Percentiles rank a stretch among this genome's conserved stretches.
Conservation (phyloP, 2,329 filamentous ascomycete genomes). For the Stemphylium beticola region DNA sequence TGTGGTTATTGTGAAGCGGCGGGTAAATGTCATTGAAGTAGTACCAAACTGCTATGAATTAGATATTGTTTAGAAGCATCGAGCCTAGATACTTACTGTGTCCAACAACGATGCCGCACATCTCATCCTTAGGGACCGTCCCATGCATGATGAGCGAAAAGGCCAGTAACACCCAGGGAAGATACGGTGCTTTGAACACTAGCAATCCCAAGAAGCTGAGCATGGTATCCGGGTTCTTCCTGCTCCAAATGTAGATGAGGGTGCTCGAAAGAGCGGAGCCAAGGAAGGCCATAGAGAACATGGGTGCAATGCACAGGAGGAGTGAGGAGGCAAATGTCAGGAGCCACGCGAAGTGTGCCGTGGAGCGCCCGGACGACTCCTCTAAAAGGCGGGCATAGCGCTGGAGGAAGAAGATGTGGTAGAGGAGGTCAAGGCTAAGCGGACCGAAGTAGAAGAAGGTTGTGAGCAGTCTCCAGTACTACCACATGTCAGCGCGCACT, state of each 20-base stretch:
- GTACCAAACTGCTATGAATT: constrained; percentile 73
- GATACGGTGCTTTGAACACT: constrained; percentile 90
- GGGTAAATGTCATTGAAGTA: constrained; percentile 98
- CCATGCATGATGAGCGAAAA: constrained; percentile 93
- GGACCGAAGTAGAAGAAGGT: constrained; percentile 98
- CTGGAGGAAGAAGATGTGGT: constrained; percentile 98
- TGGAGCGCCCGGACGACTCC: constrained; percentile 88
- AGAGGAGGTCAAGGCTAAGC: constrained; percentile 89
- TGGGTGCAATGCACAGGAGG: constrained; percentile 80
- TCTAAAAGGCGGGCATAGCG: constrained; percentile 94
- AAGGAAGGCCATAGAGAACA: constrained; percentile 90
- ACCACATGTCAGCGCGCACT: constrained; percentile 11
- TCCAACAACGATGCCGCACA: constrained; percentile 91
- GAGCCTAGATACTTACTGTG: constrained; percentile 61
- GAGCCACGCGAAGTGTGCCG: constrained; percentile 94
- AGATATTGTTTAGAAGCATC: not conserved
- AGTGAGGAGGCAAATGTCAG: constrained; percentile 82
- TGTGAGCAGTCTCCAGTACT: constrained; percentile 97
- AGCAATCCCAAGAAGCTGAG: constrained; percentile 85
- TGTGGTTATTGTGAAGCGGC: constrained; percentile 80
- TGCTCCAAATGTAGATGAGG: constrained; percentile 96
- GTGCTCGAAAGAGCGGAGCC: constrained; percentile 93
- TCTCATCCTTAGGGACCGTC: constrained; percentile 89
- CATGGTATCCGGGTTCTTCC: constrained; percentile 88
- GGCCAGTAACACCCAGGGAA: constrained; percentile 93